Percentiles rank a stretch among this genome's conserved stretches.
These are phyloP conservation scores for Boletus tomentosulus DNA, from an alignment of 768 basidiomycete genomes.

Conservation along the genomic window DNA sequence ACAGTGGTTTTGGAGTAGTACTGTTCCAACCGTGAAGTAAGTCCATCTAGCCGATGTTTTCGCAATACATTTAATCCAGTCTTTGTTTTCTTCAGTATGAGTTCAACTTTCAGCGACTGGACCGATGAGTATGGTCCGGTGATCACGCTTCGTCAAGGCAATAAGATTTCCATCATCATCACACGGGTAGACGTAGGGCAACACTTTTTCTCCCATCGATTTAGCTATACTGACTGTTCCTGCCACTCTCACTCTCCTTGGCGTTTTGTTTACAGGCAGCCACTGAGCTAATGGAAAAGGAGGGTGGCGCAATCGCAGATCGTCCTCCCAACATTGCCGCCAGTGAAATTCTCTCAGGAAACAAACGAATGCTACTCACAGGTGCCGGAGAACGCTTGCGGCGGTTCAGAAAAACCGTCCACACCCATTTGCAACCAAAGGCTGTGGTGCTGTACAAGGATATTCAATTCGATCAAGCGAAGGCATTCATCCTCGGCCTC, in stretches of 20 bases:
- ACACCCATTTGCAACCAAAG: constrained; percentile 50
- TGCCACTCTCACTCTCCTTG: background rate
- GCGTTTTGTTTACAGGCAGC: constrained; percentile 36
- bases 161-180: constrained; percentile 14
- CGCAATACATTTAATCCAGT: no score
- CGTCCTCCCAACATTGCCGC: constrained; percentile 50
- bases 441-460: constrained; percentile 42
- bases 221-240: background rate
- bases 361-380: constrained; percentile 48
- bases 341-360: constrained; percentile 50
- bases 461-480: constrained; percentile 36
- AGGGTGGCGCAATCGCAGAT: constrained; percentile 48
- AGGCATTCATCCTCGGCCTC: constrained; percentile 23
- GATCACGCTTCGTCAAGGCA: constrained; percentile 49
- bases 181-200: constrained; percentile 16
- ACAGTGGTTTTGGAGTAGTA: background rate
- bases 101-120: constrained; percentile 44
- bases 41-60: background rate
- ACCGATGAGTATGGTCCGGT: constrained; percentile 56
- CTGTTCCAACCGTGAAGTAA: background rate
- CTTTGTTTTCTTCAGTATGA: constrained; percentile 6
- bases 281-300: constrained; percentile 59
- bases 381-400: constrained; percentile 50
- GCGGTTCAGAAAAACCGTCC: constrained; percentile 51
- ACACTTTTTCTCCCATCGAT: background rate